Conservation (phyloP, 352 stramenopile species). For the Phytophthora fragariae region DNA sequence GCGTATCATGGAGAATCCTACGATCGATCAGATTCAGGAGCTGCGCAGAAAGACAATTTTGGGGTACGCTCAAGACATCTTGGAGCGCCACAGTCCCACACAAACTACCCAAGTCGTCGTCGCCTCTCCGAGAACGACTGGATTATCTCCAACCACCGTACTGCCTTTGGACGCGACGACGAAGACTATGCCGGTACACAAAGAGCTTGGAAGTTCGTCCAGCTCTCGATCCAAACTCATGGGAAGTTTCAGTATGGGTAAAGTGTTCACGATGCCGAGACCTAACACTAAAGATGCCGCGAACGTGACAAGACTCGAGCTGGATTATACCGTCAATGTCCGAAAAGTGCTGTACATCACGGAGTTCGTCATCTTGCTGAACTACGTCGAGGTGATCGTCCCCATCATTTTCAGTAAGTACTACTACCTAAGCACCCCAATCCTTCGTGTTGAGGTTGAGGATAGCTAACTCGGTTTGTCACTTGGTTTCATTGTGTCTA, state of each 20-base stretch:
- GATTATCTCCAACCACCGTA: neutral
- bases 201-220: neutral
- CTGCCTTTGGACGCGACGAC: neutral
- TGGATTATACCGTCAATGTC: conserved; percentile 28
- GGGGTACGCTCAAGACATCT: neutral
- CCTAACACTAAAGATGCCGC: neutral
- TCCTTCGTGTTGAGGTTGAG: too few species aligned
- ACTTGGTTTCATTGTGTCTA: neutral
- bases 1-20: neutral
- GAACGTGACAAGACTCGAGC: conserved; percentile 13
- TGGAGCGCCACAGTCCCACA: too few species aligned
- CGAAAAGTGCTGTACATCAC: conserved; percentile 49
- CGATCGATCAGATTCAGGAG: neutral
- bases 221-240: neutral
- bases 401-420: conserved; percentile 54
- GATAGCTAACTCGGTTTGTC: too few species aligned
- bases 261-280: conserved; percentile 8
- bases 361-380: conserved; percentile 53
- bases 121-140: neutral
- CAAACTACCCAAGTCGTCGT: neutral
- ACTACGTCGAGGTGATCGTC: conserved; percentile 53
- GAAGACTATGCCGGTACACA: neutral
- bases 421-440: too few species aligned
- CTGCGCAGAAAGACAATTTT: neutral
- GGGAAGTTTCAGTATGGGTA: conserved; percentile 4